Base-by-base conservation (phyloP, 345 rosid species). In the Eucalyptus erythrocorys region DNA sequence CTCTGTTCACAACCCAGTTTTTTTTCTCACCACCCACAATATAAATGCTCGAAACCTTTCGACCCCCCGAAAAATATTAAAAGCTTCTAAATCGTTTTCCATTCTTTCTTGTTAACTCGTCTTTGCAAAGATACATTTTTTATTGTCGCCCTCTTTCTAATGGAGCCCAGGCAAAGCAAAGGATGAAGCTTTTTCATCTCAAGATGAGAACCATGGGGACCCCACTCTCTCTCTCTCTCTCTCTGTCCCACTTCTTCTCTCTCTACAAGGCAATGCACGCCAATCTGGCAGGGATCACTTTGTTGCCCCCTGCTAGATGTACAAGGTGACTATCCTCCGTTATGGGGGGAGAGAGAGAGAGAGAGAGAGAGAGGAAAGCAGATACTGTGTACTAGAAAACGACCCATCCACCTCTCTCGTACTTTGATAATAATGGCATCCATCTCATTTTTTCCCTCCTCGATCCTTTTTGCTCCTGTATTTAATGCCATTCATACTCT, bases 351-450 rank as follows among this genome's bases (percentile, higher is more conserved):
- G 76, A 86, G 66, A 57, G 79, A 87, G 79, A 15, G 88, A 45
- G 55, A 57, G 76, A 86, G 66, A 57, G 79, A 87, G 79, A 71
- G 19, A 64, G 80, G 51, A 64, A 34, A 51, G 61, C 47, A 30
- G 45, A 11, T 43, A 40, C 84, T 40, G 85, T 53, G 88, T 89
- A 86, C 88, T 47, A 57, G 90, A 89, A 89, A 89, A 81, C 87
- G 88, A 89, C 90, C 87, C 81, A 47, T 80, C 90, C 59, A 13
- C 24, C 30, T 6, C 84, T 89, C 88, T 89, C 90, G 86, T 89
- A 89, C 90, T 89, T 87, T 81, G 87, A 87, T 89, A 89, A 87
- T 87, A 87, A 86, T 89, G 86, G 86, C 88, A 51, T 89, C 88
- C 88, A 68, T 86, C 90, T 5, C 85, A 0, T 68, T 34, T 55